Evolutionary conservation across 2,329 filamentous ascomycete species (phyloP).

Genomic region (Plenodomus biglobosus): DNA sequence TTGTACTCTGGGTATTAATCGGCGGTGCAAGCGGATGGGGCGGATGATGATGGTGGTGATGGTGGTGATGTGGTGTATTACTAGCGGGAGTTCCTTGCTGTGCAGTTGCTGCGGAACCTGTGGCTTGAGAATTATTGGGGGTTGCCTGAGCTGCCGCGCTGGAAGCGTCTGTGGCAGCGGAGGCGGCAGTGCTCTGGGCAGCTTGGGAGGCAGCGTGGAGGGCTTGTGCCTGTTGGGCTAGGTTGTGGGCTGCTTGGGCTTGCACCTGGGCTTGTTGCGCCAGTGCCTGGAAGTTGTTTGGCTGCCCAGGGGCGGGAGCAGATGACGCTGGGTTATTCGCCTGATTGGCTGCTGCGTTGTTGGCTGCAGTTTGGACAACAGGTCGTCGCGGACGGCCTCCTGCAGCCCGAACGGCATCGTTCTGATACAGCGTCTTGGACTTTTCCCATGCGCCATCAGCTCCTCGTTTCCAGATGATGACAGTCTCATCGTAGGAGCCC

Average conservation of each 20-base stretch:
- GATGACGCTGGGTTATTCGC: slow-evolving; percentile 19
- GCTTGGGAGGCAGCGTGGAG: slow-evolving; percentile 40
- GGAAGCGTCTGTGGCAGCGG: slow-evolving; percentile 7
- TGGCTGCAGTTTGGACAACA: slow-evolving; percentile 22
- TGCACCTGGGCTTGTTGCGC: slow-evolving; percentile 43
- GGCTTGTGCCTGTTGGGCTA: slow-evolving; percentile 40
- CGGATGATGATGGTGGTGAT: slow-evolving; percentile 38
- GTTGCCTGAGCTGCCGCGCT: slow-evolving; percentile 4
- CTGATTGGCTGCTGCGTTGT: slow-evolving; percentile 21
- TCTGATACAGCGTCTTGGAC: slow-evolving; percentile 73
- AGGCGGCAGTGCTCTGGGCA: slow-evolving; percentile 20
- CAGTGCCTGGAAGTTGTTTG: slow-evolving; percentile 36
- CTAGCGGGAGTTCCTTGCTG: slow-evolving; percentile 22
- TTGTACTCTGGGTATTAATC: slow-evolving; percentile 41
- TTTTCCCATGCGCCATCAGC: slow-evolving; percentile 82
- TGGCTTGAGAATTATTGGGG: slow-evolving; percentile 2
- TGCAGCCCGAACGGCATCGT: slow-evolving; percentile 60
- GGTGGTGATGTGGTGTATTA: slow-evolving; percentile 21
- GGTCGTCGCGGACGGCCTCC: slow-evolving; percentile 46
- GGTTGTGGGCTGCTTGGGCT: slow-evolving; percentile 38
- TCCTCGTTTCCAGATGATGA: slow-evolving; percentile 92
- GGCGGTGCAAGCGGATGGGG: slow-evolving; percentile 29
- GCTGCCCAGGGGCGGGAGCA: slow-evolving; percentile 16
- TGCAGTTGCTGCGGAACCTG: slow-evolving; percentile 11
- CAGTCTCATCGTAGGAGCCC: slow-evolving; percentile 92